phyloP scores from a whole-genome alignment of 1,139 yeast species.

The Candida pseudoviswanathii region DNA sequence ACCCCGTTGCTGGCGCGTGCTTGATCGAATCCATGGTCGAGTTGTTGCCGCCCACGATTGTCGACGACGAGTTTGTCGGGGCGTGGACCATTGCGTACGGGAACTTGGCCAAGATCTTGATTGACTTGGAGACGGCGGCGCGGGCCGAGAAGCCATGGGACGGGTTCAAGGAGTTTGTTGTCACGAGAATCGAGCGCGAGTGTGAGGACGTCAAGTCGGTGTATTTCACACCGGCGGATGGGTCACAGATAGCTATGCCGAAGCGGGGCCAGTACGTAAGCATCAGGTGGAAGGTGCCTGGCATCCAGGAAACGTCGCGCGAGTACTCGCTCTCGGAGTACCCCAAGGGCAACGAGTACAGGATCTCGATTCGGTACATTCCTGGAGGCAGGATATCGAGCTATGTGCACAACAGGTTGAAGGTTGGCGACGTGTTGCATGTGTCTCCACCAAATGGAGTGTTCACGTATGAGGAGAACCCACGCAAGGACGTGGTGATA shows the following conservation, averaged over 20 bases:
- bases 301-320: conserved; percentile 45
- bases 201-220: conserved; percentile 54
- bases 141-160: conserved; percentile 54
- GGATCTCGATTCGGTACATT: conserved; percentile 52
- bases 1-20: conserved; percentile 62
- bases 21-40: conserved; percentile 55
- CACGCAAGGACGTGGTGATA: conserved; percentile 40
- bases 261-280: conserved; percentile 66
- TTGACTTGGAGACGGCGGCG: conserved; percentile 52
- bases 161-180: conserved; percentile 55
- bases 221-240: conserved; percentile 52
- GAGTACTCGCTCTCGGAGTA: conserved; percentile 53
- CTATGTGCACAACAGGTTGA: conserved; percentile 48
- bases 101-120: conserved; percentile 64
- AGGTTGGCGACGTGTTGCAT: conserved; percentile 50
- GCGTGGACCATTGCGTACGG: conserved; percentile 74
- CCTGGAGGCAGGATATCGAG: conserved; percentile 55
- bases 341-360: conserved; percentile 37
- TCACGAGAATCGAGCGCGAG: conserved; percentile 46
- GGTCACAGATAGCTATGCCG: conserved; percentile 32
- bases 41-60: conserved; percentile 57
- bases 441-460: conserved; percentile 57
- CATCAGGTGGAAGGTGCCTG: conserved; percentile 41
- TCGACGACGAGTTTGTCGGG: conserved; percentile 55
- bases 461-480: conserved; percentile 33